Conservation (phyloP, 169 alveolate genomes). For the Plasmodium knowlesi region DNA sequence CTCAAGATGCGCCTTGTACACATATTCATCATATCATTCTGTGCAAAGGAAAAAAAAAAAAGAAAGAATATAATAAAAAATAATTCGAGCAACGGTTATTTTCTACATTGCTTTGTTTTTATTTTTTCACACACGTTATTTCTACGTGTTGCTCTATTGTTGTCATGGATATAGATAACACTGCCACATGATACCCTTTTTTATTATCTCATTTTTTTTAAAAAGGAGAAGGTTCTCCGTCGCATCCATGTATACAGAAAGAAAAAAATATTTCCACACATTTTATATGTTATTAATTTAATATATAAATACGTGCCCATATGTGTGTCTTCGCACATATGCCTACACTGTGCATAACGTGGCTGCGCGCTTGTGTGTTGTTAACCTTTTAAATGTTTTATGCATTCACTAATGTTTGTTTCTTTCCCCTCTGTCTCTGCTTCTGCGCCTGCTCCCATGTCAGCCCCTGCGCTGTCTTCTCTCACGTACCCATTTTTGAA, state of each 20-base stretch:
- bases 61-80: not conserved
- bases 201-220: not conserved
- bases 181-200: not conserved
- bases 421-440: not conserved
- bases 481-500: conserved; percentile 15
- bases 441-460: not conserved
- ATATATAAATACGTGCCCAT: conserved; percentile 3
- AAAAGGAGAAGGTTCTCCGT: conserved; percentile 43
- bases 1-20: not conserved
- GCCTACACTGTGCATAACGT: conserved; percentile 1
- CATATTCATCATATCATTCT: not conserved
- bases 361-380: not conserved
- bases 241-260: conserved; percentile 7
- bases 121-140: not conserved
- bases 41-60: not conserved
- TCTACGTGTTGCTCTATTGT: not conserved
- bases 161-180: not conserved
- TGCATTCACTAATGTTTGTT: conserved; percentile 19
- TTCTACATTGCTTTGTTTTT: not conserved
- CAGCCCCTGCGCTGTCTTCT: not conserved
- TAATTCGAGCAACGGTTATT: not conserved
- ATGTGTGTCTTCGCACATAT: not conserved
- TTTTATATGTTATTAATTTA: conserved; percentile 34
- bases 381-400: conserved; percentile 7
- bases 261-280: conserved; percentile 14